These are phyloP conservation scores for Cubamyces sp. DNA, from an alignment of 768 basidiomycete genomes.

Conservation along the genomic window DNA sequence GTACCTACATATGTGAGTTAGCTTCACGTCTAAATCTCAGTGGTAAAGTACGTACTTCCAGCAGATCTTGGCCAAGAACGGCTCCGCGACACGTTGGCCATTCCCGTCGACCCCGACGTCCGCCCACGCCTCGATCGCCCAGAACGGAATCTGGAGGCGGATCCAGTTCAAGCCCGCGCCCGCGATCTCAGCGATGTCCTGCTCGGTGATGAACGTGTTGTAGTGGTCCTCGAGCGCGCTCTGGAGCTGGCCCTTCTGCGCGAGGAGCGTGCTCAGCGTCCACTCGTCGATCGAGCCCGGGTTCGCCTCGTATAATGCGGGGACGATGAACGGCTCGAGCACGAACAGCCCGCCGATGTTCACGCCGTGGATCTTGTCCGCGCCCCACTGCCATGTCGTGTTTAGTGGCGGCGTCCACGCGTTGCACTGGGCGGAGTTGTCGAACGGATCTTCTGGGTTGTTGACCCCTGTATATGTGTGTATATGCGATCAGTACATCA, in stretches of 20 bases:
- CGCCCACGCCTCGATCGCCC: constrained; percentile 79
- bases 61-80: constrained; percentile 71
- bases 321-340: constrained; percentile 79
- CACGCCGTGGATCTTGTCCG: constrained; percentile 64
- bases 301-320: constrained; percentile 59
- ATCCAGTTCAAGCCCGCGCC: constrained; percentile 84
- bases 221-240: constrained; percentile 64
- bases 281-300: constrained; percentile 63
- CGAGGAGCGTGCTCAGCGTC: constrained; percentile 65
- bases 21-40: neutral
- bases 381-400: constrained; percentile 71
- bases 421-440: constrained; percentile 73
- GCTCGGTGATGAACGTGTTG: constrained; percentile 68
- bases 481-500: neutral
- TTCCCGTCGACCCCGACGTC: constrained; percentile 38
- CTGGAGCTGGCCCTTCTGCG: constrained; percentile 47
- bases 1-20: constrained; percentile 48
- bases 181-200: constrained; percentile 36
- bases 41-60: constrained; percentile 61
- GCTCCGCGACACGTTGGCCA: constrained; percentile 49
- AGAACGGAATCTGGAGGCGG: constrained; percentile 80
- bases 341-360: constrained; percentile 80
- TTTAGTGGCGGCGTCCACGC: constrained; percentile 82
- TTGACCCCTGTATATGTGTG: constrained; percentile 51
- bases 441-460: constrained; percentile 76